A percentile compares a stretch with the other conserved stretches of the same genome.
phyloP scores from a whole-genome alignment of 352 stramenopile genomes.

The Phytophthora litchii region DNA sequence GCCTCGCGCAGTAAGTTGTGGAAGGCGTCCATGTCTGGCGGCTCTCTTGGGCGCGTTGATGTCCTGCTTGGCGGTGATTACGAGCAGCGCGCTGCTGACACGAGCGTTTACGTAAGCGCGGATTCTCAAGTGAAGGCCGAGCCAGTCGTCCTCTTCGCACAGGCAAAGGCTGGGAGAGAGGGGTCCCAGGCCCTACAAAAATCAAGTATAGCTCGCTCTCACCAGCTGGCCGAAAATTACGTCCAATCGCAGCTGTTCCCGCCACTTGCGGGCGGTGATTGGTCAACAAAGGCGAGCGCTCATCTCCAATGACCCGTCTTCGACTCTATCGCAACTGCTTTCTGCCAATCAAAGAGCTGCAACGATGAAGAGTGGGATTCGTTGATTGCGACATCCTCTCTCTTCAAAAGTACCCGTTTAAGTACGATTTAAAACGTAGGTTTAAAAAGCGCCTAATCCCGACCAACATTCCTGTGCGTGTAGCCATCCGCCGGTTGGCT shows the following conservation, averaged over 20 bases:
- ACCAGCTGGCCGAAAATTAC: constrained; percentile 1
- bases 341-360: constrained; percentile 11
- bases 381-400: constrained; percentile 30
- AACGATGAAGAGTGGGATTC: background rate
- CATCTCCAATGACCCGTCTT: constrained; percentile 13
- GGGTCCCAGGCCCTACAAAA: background rate
- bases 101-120: constrained; percentile 52
- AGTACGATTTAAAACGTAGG: constrained; percentile 1
- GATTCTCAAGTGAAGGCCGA: constrained; percentile 41
- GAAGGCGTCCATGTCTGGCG: constrained; percentile 68
- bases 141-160: constrained; percentile 27
- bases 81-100: constrained; percentile 11
- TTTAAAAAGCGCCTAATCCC: background rate
- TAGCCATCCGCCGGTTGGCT: constrained; percentile 22
- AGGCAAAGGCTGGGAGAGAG: constrained; percentile 19
- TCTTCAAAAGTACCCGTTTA: background rate
- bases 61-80: constrained; percentile 40
- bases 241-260: constrained; percentile 12
- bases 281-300: background rate
- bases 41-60: constrained; percentile 14
- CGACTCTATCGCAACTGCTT: constrained; percentile 3
- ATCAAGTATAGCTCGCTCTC: background rate
- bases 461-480: constrained; percentile 11
- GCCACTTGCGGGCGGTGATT: background rate
- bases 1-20: constrained; percentile 80